Evolutionary conservation across 2,329 filamentous ascomycete genomes (phyloP).

Genomic region (Fusarium sambucinum): DNA sequence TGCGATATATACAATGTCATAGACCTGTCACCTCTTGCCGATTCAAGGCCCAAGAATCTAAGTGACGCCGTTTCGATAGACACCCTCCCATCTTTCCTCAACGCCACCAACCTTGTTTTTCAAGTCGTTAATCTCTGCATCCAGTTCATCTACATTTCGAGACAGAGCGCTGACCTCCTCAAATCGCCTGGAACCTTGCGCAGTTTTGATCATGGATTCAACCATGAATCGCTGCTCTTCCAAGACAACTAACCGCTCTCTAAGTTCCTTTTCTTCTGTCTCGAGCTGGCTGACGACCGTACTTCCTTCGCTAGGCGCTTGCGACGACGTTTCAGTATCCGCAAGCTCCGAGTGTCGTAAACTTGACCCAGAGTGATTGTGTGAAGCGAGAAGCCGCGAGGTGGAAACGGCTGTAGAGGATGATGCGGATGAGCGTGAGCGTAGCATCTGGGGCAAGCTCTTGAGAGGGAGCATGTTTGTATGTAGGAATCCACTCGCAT

Average conservation of each 20-base stretch:
- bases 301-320: conserved; percentile 62
- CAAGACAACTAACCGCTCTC: conserved; percentile 83
- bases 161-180: conserved; percentile 87
- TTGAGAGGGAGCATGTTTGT: conserved; percentile 92
- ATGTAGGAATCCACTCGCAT: conserved; percentile 86
- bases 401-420: conserved; percentile 44
- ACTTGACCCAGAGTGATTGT: conserved; percentile 54
- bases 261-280: conserved; percentile 83
- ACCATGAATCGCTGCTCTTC: conserved; percentile 95
- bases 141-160: conserved; percentile 84
- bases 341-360: conserved; percentile 62
- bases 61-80: conserved; percentile 57
- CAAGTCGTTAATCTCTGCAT: conserved; percentile 78
- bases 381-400: conserved; percentile 51
- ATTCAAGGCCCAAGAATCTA: conserved; percentile 13
- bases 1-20: conserved; percentile 24
- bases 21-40: not conserved
- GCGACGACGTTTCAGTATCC: conserved; percentile 60
- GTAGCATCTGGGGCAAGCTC: conserved; percentile 75
- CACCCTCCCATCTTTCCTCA: conserved; percentile 69
- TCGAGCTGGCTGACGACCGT: conserved; percentile 73
- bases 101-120: conserved; percentile 74
- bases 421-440: conserved; percentile 56
- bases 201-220: conserved; percentile 83
- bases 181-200: conserved; percentile 80